These are phyloP conservation scores for Botrytis fragariae DNA, from an alignment of 2,329 filamentous ascomycete genomes.

Conservation along the genomic window DNA sequence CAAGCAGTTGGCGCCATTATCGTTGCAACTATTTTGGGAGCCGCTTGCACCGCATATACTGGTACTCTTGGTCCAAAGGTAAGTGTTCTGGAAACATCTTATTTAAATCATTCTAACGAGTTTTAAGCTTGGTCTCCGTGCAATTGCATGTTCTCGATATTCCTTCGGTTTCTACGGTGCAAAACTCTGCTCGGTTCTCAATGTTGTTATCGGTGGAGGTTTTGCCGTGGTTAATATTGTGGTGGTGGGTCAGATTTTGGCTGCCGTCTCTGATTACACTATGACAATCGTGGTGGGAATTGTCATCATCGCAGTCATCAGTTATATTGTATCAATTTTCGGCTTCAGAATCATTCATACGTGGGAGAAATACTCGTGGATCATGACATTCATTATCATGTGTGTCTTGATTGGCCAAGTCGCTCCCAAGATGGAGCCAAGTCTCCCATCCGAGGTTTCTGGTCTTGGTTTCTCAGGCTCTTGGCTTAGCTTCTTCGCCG, in stretches of 20 bases:
- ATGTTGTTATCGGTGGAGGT: conserved; percentile 46
- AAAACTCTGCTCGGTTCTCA: conserved; percentile 47
- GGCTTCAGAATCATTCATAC: conserved; percentile 45
- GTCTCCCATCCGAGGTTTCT: conserved; percentile 36
- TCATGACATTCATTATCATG: conserved; percentile 47
- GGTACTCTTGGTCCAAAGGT: conserved; percentile 45
- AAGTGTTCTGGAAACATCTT: conserved; percentile 16
- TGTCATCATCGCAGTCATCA: conserved; percentile 34
- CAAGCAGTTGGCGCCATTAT: conserved; percentile 44
- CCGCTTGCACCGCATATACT: conserved; percentile 42
- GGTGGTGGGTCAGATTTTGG: conserved; percentile 42
- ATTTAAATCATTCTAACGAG: not conserved
- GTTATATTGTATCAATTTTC: conserved; percentile 36
- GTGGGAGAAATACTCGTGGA: conserved; percentile 50
- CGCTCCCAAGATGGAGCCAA: conserved; percentile 44
- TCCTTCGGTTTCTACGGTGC: conserved; percentile 52
- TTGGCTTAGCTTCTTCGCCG: conserved; percentile 33
- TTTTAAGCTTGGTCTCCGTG: conserved; percentile 40
- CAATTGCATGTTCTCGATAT: conserved; percentile 46
- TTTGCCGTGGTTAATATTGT: conserved; percentile 46
- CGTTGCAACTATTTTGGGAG: conserved; percentile 43
- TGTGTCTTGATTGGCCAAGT: conserved; percentile 48
- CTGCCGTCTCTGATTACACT: conserved; percentile 39
- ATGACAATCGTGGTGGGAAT: conserved; percentile 44
- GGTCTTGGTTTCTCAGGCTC: conserved; percentile 40